phyloP scores from a whole-genome alignment of 2,329 filamentous ascomycete species.

The Diaporthe sp. region DNA sequence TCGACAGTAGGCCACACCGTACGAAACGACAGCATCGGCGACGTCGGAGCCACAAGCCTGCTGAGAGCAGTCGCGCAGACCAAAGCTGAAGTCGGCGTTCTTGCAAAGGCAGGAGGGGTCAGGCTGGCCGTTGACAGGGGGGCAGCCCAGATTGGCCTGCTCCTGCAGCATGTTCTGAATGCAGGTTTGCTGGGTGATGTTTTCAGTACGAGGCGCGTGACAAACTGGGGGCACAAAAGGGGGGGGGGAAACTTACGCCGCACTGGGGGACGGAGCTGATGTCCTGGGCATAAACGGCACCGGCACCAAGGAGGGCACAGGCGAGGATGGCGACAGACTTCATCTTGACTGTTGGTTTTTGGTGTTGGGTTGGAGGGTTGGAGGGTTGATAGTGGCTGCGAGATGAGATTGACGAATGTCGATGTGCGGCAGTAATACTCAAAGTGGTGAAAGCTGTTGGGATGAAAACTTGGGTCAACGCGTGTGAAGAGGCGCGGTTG shows the following conservation, averaged over 20 bases:
- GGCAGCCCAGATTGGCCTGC: slow-evolving; percentile 62
- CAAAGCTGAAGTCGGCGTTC: slow-evolving; percentile 62
- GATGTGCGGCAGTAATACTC: slow-evolving; percentile 39
- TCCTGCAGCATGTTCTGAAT: slow-evolving; percentile 65
- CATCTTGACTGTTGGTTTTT: slow-evolving; percentile 58
- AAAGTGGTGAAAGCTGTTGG: slow-evolving; percentile 30
- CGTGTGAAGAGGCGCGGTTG: slow-evolving; percentile 28
- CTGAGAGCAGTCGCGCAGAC: slow-evolving; percentile 65
- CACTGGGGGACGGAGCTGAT: slow-evolving; percentile 61
- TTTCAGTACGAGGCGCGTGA: slow-evolving; percentile 5
- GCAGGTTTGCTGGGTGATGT: slow-evolving; percentile 60
- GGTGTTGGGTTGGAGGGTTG: slow-evolving; percentile 31
- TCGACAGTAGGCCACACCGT: slow-evolving; percentile 57
- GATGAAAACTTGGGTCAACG: slow-evolving; percentile 35
- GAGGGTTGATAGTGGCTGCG: slow-evolving; percentile 27
- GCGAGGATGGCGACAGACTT: slow-evolving; percentile 60
- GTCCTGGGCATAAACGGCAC: slow-evolving; percentile 58
- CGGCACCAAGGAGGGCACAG: slow-evolving; percentile 57
- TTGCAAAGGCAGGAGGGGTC: slow-evolving; percentile 61
- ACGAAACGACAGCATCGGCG: slow-evolving; percentile 55
- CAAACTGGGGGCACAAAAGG: slow-evolving; percentile 1
- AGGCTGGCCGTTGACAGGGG: slow-evolving; percentile 31
- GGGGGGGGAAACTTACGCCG: slow-evolving; percentile 61
- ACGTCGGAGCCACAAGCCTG: slow-evolving; percentile 56
- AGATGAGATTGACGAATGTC: slow-evolving; percentile 33